Evolutionary conservation across 805 yeast genomes (phyloP), one percentile per base, ranked within the genome.

Genomic region (Teunomyces tritomae): DNA sequence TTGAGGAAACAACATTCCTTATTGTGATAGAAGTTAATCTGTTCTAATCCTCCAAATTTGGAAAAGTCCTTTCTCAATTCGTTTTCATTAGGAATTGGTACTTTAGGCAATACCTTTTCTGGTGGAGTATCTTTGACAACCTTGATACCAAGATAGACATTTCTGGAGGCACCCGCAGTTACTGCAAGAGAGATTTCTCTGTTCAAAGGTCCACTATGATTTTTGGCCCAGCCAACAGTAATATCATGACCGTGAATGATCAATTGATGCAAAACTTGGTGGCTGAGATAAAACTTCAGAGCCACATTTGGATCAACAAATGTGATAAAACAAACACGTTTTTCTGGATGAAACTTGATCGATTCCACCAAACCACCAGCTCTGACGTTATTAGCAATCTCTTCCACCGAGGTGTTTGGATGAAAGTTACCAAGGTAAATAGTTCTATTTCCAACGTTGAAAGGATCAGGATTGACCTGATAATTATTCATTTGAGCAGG

Each of bases 1-100:
- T 87, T 87, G 43, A 87, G 73, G 68, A 88, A 87, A 3, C 88
- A 90, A 69, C 92, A 85, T 53, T 80, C 82, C 17, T 81, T 80
- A 60, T 83, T 84, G 56, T 76, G 84, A 57, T 83, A 79, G 57
- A 77, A 84, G 57, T 87, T 87, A 49, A 87, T 82, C 61, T 86
- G 94, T 63, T 87, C 95, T 59, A 85, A 70, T 16, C 78, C 85
- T 8, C 95, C 95, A 68, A 80, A 87, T 13, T 63, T 62, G 4
- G 74, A 64, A 52, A 87, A 86, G 61, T 87, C 92, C 3, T 62
- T 54, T 46, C 90, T 71, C 32, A 87, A 62, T 16, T 71, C 71
- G 6, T 13, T 28, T 17, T 43, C 50, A 27, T 32, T n/a, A 9
- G 49, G 49, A 24, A 44, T 42, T 7, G 6, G n/a, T 3, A 33